Evolutionary conservation across 2,329 filamentous ascomycete genomes (phyloP), one percentile per base, ranked within the genome.

Genomic region (Paradendryphiella salina): DNA sequence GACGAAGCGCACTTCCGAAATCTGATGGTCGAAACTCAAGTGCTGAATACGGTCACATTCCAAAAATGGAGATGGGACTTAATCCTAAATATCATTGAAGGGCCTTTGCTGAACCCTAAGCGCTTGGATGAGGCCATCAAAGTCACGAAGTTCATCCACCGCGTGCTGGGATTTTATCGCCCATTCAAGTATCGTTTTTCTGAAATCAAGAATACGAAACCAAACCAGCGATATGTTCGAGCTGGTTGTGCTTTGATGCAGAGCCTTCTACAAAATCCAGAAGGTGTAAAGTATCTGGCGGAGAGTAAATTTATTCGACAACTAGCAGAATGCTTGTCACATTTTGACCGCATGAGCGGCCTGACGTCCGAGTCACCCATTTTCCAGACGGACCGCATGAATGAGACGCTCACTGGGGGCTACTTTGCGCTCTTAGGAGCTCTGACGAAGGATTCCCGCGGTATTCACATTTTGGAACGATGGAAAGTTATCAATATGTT

Each of bases 401-500:
- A 85, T 2, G 91, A 96, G 63, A 96, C 90, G 0, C 80, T 99
- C 5, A 94, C 90, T 55, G 87, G 89, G 13, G 95, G 95, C 9
- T 99, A 99, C 72, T 96, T 99, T 71, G 85, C 91, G 11, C 90
- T 99, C 79, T 77, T 99, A 1, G 95, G 94, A 6, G 86, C 90
- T 9, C 76, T 99, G 50, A 97, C 88, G 63, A 87, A 87, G 45
- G 90, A 96, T 64, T 77, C 82, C 0, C 89, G 87, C 62, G 94
- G 94, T 0, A 80, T 97, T 18, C 85, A 88, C 54, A 93, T 99
- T 76, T 83, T 99, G 67, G 93, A 97, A 71, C 82, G 90, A 63
- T 97, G 94, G 93, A 90, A 91, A 63, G 95, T 99, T 81, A 92
- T 96, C 76, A 97, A 97, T 73, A 99, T 99, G 90, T 95, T 97